Evolutionary conservation across 208 protist genomes (phyloP).

Genomic region (Angomonas deanei): DNA sequence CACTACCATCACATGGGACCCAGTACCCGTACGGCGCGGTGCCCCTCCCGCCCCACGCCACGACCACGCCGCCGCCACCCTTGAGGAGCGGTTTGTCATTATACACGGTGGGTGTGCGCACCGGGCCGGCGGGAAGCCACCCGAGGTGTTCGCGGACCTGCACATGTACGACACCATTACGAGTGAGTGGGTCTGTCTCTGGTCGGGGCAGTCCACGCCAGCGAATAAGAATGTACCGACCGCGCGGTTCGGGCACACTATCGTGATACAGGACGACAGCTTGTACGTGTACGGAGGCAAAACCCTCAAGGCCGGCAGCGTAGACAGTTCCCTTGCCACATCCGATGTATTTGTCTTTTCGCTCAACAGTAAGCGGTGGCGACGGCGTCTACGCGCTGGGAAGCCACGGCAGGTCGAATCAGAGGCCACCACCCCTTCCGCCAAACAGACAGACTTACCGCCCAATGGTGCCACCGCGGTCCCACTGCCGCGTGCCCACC

Average conservation of each 20-base stretch:
- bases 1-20: slow-evolving; percentile 62
- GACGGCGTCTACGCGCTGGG: slow-evolving; percentile 18
- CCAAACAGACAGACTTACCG: not conserved
- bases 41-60: slow-evolving; percentile 37
- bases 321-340: slow-evolving; percentile 14
- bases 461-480: not conserved
- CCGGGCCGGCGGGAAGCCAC: slow-evolving; percentile 8
- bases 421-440: not conserved
- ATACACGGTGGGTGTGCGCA: slow-evolving; percentile 54
- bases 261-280: slow-evolving; percentile 56
- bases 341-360: slow-evolving; percentile 58
- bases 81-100: slow-evolving; percentile 60
- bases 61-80: slow-evolving; percentile 63
- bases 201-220: slow-evolving; percentile 18
- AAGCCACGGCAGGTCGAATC: not conserved
- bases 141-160: slow-evolving; percentile 42
- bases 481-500: slow-evolving; percentile 36
- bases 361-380: slow-evolving; percentile 49
- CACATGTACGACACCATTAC: slow-evolving; percentile 55
- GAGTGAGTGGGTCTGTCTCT: slow-evolving; percentile 60
- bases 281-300: slow-evolving; percentile 74
- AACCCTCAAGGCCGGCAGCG: not conserved
- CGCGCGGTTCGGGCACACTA: slow-evolving; percentile 64
- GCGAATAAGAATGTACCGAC: slow-evolving; percentile 53
- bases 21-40: slow-evolving; percentile 26